phyloP scores from a whole-genome alignment of 495 filamentous ascomycete species.

The Hypoxylon fuscum region DNA sequence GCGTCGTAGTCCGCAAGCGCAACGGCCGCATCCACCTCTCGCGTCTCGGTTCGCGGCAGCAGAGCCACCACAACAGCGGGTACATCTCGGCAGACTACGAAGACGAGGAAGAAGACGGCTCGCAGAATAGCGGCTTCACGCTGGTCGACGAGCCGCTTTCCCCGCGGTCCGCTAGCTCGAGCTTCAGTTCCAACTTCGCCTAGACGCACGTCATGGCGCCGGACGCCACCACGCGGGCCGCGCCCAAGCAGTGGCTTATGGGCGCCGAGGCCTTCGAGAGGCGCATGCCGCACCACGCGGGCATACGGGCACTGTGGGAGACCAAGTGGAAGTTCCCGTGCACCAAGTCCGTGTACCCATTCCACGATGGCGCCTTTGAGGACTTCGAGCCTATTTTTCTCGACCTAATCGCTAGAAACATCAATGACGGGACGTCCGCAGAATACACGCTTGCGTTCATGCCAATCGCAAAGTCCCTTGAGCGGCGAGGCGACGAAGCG shows the following conservation, averaged over 20 bases:
- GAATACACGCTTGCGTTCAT: conserved; percentile 72
- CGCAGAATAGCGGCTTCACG: conserved; percentile 28
- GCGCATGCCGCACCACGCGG: conserved; percentile 71
- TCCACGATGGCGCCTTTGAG: conserved; percentile 74
- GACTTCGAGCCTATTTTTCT: conserved; percentile 80
- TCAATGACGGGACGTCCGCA: conserved; percentile 70
- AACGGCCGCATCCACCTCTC: conserved; percentile 39
- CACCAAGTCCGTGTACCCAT: conserved; percentile 74
- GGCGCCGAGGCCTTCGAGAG: conserved; percentile 60
- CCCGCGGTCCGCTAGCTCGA: conserved; percentile 21
- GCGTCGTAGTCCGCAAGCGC: conserved; percentile 39
- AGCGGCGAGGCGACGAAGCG: conserved; percentile 57
- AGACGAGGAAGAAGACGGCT: conserved; percentile 11
- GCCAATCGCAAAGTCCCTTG: conserved; percentile 63
- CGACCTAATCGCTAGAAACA: conserved; percentile 64
- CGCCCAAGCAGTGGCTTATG: conserved; percentile 47
- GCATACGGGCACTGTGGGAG: conserved; percentile 79
- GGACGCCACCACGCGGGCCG: conserved; percentile 8
- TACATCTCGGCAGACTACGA: conserved; percentile 26
- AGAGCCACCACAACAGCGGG: neutral
- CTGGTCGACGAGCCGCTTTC: conserved; percentile 22
- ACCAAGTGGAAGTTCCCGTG: conserved; percentile 81
- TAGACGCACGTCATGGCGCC: conserved; percentile 18
- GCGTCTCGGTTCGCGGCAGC: conserved; percentile 27
- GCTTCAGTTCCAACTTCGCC: conserved; percentile 20